Evolutionary conservation across 805 yeast species (phyloP), one percentile per base, ranked within the genome.

Genomic region (Kuraishia cidri): DNA sequence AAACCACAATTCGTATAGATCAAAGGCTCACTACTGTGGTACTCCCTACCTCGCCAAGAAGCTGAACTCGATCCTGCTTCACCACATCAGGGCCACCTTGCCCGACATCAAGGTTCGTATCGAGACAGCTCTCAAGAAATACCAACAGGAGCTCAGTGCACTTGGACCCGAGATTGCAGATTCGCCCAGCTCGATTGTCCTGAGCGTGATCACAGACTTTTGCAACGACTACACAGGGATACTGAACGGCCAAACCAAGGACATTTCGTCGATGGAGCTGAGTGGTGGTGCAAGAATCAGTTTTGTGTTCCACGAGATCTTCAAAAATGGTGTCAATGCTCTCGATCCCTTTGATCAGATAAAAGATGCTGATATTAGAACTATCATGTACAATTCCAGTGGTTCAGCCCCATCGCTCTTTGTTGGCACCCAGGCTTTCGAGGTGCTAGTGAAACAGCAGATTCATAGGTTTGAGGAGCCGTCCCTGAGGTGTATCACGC

Each of bases 211-310:
- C 48, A 87, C 97, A 12, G 94, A 83, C 56, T 86, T 92, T 50
- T 70, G 90, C 43, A 86, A 83, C 53, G 97, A 88, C 54, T 92
- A 87, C 60, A 79, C 76, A 39, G 90, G 92, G 11, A 84, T 90
- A 26, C 65, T 92, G 46, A 92, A 84, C 48, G 98, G 98, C 61
- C 90, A 85, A 56, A 80, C 92, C 17, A 83, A 75, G 56, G 98
- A 92, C 50, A 66, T 92, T 43, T 76, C 94, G 6, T 76, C 88
- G 7, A 74, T 79, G 48, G 98, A 92, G 62, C 72, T 92, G 45
- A 82, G 95, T 43, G 98, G 98, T 54, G 98, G 95, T 60, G 98
- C 98, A 0, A 82, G 98, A 69, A 83, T 90, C 40, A 79, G 94
- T 20, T 92, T 87, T 65, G 97, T 90, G 13, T 92, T 90, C 66